Conservation (phyloP, 768 basidiomycete genomes). For the Coprinellus aureogranulatus region DNA sequence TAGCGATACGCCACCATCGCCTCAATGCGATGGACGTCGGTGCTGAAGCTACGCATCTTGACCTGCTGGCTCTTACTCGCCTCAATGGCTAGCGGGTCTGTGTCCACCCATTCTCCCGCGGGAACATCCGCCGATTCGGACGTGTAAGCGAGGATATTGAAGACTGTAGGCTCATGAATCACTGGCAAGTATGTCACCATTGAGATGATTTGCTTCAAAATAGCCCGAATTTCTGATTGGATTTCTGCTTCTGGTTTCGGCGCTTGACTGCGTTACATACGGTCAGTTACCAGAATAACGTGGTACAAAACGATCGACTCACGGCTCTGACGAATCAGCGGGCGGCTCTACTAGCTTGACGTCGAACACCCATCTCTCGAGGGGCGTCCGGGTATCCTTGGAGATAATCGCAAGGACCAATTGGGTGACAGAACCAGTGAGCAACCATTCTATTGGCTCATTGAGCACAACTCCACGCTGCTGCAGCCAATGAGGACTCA, state of each 20-base stretch:
- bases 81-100: constrained; percentile 89
- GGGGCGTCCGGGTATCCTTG: constrained; percentile 84
- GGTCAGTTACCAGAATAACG: constrained; percentile 6
- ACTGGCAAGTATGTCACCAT: constrained; percentile 96
- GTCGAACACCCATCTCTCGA: constrained; percentile 99
- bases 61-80: constrained; percentile 91
- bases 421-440: constrained; percentile 89
- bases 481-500: constrained; percentile 37
- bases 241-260: constrained; percentile 84
- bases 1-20: constrained; percentile 98
- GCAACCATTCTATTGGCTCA: constrained; percentile 75
- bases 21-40: constrained; percentile 95
- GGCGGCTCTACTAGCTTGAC: constrained; percentile 77
- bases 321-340: constrained; percentile 50
- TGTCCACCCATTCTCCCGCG: constrained; percentile 93
- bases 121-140: constrained; percentile 89
- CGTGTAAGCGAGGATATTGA: constrained; percentile 97
- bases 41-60: constrained; percentile 94
- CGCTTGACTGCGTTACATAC: constrained; percentile 35
- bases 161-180: constrained; percentile 91
- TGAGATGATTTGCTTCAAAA: constrained; percentile 96
- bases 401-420: constrained; percentile 95
- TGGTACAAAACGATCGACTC: constrained; percentile 21
- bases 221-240: constrained; percentile 95
- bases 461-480: neutral